Percentiles rank a stretch among this genome's conserved stretches.
Evolutionary conservation across 257 asterid species (phyloP).

Genomic region (Penstemon eatonii): DNA sequence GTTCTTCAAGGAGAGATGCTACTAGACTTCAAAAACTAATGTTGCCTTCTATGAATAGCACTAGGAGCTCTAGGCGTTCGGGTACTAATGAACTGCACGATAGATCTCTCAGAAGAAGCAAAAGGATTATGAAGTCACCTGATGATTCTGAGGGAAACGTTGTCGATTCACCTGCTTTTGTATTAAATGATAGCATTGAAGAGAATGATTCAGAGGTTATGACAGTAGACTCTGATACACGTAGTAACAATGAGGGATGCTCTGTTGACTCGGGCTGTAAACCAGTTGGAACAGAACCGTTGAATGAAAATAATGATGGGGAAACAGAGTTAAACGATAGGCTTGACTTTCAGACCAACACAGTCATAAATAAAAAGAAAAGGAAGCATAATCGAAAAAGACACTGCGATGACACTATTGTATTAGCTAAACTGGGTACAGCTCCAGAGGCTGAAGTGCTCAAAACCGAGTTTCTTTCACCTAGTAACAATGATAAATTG

Average conservation of each 20-base stretch:
- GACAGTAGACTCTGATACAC: constrained; percentile 63
- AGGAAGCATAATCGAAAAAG: constrained; percentile 77
- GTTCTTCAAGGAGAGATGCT: constrained; percentile 53
- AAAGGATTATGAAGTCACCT: constrained; percentile 53
- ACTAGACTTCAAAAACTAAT: constrained; percentile 35
- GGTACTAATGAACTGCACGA: constrained; percentile 37
- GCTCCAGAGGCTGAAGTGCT: constrained; percentile 44
- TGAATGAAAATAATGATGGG: constrained; percentile 42
- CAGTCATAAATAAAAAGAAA: constrained; percentile 62
- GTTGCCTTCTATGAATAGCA: constrained; percentile 34
- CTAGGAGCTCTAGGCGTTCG: constrained; percentile 41
- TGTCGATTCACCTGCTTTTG: constrained; percentile 47
- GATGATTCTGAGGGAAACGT: constrained; percentile 58
- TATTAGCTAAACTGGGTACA: constrained; percentile 39
- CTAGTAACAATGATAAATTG: constrained; percentile 45
- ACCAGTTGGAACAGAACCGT: constrained; percentile 39
- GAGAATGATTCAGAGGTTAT: constrained; percentile 65
- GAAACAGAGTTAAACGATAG: constrained; percentile 54
- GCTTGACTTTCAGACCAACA: constrained; percentile 62
- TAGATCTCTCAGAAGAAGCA: constrained; percentile 63
- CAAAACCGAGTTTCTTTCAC: constrained; percentile 42
- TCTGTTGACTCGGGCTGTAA: constrained; percentile 55
- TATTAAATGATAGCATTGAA: constrained; percentile 58
- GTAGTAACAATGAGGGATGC: constrained; percentile 58
- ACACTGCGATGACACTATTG: constrained; percentile 40